Percentiles rank a stretch among this genome's conserved stretches.
Evolutionary conservation across 352 stramenopile species (phyloP).

Genomic region (Globisporangium sylvaticum): DNA sequence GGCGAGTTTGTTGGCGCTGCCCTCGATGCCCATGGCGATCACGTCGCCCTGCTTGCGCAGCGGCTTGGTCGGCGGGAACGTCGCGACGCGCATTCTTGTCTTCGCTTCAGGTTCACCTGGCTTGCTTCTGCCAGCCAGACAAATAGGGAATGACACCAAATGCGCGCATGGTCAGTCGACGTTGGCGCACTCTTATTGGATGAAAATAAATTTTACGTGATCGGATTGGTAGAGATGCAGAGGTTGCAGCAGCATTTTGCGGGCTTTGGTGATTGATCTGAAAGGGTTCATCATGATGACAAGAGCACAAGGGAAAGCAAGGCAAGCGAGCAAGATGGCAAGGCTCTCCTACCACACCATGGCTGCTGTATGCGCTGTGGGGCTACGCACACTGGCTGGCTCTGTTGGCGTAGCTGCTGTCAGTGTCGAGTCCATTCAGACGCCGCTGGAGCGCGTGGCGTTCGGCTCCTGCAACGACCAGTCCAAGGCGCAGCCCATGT

Average conservation of each 20-base stretch:
- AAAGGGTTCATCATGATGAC: not conserved
- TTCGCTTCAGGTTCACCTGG: not conserved
- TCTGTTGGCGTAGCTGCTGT: not conserved
- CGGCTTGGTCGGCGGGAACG: conserved; percentile 22
- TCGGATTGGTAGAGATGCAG: not conserved
- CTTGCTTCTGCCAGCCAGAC: conserved; percentile 4
- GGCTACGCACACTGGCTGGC: not conserved
- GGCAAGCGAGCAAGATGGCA: not conserved
- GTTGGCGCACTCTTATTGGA: conserved; percentile 30
- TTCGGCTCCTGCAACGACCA: conserved; percentile 88
- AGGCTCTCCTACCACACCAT: not conserved
- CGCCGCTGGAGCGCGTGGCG: conserved; percentile 45
- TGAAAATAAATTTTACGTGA: conserved; percentile 6
- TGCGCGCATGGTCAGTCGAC: conserved; percentile 7
- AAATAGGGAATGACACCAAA: conserved; percentile 8
- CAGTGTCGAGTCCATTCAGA: conserved; percentile 17
- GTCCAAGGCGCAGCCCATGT: conserved; percentile 70
- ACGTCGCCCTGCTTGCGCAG: conserved; percentile 69
- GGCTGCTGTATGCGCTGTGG: not conserved
- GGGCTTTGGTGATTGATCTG: not conserved
- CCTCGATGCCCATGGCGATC: conserved; percentile 97
- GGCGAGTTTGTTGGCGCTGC: conserved; percentile 97
- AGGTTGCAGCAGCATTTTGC: conserved; percentile 1
- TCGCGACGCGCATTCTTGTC: conserved; percentile 8
- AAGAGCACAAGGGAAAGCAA: not conserved